Base-by-base conservation (phyloP, 495 filamentous ascomycete species). In the Xylaria telfairii region DNA sequence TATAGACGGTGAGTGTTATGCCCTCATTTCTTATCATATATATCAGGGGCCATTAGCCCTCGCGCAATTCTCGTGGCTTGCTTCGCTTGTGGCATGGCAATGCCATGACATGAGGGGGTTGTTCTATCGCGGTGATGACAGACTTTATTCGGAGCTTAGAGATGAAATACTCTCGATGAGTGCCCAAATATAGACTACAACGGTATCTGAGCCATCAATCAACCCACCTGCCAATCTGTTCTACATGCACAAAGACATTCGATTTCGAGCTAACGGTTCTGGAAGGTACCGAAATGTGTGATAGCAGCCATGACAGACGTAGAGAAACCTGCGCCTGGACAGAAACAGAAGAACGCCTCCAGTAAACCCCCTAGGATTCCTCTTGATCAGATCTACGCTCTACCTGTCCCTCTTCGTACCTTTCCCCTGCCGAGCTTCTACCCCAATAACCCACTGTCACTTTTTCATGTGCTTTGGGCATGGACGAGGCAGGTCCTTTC, bases 161-260 rank as follows among this genome's bases (percentile, higher is more conserved):
- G 89, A 91, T 90, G 92, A 93, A 90, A 89, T 54, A 89, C 83
- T 85, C 87, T 88, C 92, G 77, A 85, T 97, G 94, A 87, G 86
- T 83, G 88, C 85, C 84, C 82, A 81, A 88, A 88, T 80, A 88
- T 87, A 92, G 93, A 97, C 94, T 97, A 97, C 94, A 96, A 97
- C 94, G 94, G 94, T 97, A 97, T 97, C 94, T 97, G 94, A 97
- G 88, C 86, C 85, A 82, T 83, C 73, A 67, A 46, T 30, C 67
- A 62, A 70, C 65, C 71, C 49, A 44, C 54, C 60, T 10, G 34
- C 70, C 26, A 30, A 39, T 68, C 8, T 39, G 37, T 62, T 32
- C 7, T 56, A 41, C 8, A 30, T 44, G 2, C 46, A 41, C 34
- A 6, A 30, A 39, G 8, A 17, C 28, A 28, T 19, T 26, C 5